Conservation (phyloP, 208 protist species). For the Endotrypanum monterogeii region DNA sequence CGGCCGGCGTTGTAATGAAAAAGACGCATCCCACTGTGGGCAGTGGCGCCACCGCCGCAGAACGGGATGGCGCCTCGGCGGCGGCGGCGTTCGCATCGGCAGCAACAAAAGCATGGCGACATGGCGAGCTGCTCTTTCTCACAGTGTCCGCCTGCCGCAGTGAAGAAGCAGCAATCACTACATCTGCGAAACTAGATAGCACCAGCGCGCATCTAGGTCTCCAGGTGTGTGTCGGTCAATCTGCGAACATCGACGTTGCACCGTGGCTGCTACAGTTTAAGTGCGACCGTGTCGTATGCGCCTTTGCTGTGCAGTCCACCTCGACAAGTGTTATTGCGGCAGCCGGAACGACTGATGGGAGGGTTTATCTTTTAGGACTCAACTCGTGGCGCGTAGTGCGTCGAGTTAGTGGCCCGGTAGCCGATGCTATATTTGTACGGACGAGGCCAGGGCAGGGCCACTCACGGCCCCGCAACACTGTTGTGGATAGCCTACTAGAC, state of each 20-base stretch:
- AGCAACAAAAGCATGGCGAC: constrained; percentile 7
- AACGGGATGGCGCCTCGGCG: background rate
- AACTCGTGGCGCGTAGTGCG: constrained; percentile 33
- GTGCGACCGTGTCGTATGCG: constrained; percentile 44
- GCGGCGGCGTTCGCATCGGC: constrained; percentile 5
- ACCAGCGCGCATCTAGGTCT: background rate
- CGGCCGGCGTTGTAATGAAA: background rate
- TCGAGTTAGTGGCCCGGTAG: constrained; percentile 68
- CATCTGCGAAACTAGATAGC: background rate
- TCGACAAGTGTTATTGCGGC: constrained; percentile 41
- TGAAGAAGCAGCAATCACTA: background rate
- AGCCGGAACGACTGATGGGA: constrained; percentile 64
- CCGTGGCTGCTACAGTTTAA: constrained; percentile 41
- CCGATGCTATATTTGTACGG: constrained; percentile 66
- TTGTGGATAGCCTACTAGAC: constrained; percentile 36
- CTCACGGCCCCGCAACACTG: constrained; percentile 25
- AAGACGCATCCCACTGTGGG: background rate
- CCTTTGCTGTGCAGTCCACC: constrained; percentile 52
- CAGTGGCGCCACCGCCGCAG: constrained; percentile 4
- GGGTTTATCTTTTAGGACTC: constrained; percentile 43
- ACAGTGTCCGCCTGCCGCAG: background rate
- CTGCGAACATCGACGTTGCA: constrained; percentile 24
- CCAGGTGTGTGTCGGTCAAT: constrained; percentile 11
- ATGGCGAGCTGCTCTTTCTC: constrained; percentile 21
- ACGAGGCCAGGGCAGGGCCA: constrained; percentile 15